Base-by-base conservation (phyloP, 441 rosid genomes). In the Erodium moschatum region DNA sequence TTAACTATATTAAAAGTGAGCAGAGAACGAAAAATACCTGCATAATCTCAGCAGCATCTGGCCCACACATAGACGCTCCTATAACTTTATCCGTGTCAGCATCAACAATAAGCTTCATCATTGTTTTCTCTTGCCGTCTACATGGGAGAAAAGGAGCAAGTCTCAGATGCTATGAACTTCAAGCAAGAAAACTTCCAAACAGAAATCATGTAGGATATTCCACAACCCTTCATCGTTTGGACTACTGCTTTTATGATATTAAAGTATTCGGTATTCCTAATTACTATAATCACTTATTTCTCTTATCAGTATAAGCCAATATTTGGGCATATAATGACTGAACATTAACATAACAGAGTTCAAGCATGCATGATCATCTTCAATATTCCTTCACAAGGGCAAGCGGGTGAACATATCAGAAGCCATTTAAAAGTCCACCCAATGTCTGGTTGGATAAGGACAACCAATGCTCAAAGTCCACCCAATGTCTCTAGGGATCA, bases 41-140 rank as follows among this genome's bases (percentile, higher is more conserved):
- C 85, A 95, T 82, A 70, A 95, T 84, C 79, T 95, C 99, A 77
- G 98, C 84, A 68, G 99, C 95, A 77, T 95, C 99, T 16, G 95
- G 95, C 63, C 99, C 99, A 67, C 96, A 89, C 99, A 95, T 95
- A 54, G 97, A 89, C 69, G 97, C 95, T 75, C 99, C 99, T 63
- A 95, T 81, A 68, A 95, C 97, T 78, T 87, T 95, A 77, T 95
- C 99, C 0, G 89, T 90, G 77, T 81, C 87, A 61, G 86, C 89
- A 75, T 92, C 97, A 77, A 95, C 97, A 73, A 92, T 62, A 72
- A 95, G 85, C 83, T 95, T 95, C 99, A 95, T 92, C 65, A 89
- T 74, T 6, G 96, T 74, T 84, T 90, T 95, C 73, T 95, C 99
- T 83, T 89, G 98, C 76, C 99, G 97, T 73, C 99, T 95, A 73